Evolutionary conservation across 495 filamentous ascomycete genomes (phyloP), one percentile per base, ranked within the genome.

Genomic region (Lasiosphaeria hispida): DNA sequence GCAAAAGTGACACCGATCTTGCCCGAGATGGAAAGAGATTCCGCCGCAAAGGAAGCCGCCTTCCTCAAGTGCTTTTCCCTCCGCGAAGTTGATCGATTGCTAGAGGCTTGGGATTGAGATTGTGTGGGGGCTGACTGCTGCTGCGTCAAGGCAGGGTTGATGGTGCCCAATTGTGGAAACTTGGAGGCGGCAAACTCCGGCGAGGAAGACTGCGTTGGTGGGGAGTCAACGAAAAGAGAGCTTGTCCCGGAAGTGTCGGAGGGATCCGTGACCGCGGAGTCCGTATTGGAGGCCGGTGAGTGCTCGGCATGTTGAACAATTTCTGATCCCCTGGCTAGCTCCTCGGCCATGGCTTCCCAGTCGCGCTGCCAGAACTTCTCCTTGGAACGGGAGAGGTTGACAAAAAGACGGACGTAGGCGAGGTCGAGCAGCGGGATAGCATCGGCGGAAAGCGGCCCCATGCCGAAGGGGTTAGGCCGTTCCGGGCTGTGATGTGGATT

Each of bases 281-380:
- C 79, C n/a, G 77, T 68, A 53, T 78, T 79, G 7, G 80, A 80
- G 1, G 70, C 72, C 0, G 80, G 80, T n/a, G 85, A 82, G 59
- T 81, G 82, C 53, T 91, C 89, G 8, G 84, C 81, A 67, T 91
- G 86, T 57, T 91, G 86, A 19, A 89, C 79, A 39, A 93, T 80
- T 56, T 94, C 49, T 70, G 76, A 69, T 10, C 92, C 92, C 10
- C 84, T 85, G 10, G 91, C 90, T 37, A 97, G 78, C 70, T 96
- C 94, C 52, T 95, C 88, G 1, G 91, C 89, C 86, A 97, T 91
- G 19, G 86, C 87, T 58, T 96, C 91, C 80, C 88, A 97, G 71
- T 98, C 92, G 10, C 91, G 85, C 62, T 90, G 88, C 90, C 92
- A 97, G 67, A 97, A 95, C 44, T 88, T 87, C 69, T 97, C 94